Evolutionary conservation across 192 early-diverging fungal species (phyloP), one percentile per base, ranked within the genome.

Genomic region (Backusella luteola): DNA sequence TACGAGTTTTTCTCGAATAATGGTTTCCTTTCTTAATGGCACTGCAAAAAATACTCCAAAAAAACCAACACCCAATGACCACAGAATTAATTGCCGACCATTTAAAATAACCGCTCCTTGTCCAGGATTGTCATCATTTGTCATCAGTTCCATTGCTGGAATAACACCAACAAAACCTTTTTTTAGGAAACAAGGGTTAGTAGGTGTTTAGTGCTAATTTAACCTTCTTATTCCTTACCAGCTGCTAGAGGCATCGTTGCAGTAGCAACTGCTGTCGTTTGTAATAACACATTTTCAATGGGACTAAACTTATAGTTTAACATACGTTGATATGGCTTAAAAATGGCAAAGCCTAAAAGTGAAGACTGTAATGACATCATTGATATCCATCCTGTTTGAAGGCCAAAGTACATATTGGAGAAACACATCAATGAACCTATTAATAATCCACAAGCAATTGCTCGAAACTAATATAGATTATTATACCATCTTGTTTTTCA

Each of bases 41-140:
- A 94, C 86, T 5, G 93, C 95, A 85, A 96, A 95, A 83, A 96
- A 96, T 3, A 96, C 91, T n/a, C 95, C 95, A 85, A 93, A 96
- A 80, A 94, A 94, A 17, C 94, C 91, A 70, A 93, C 83, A 5
- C 88, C 93, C 38, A 96, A 67, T 21, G 91, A 90, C 92, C 93
- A 95, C 0, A 93, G 79, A 41, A 94, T 86, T 46, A 96, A 77
- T 52, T 77, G 76, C 29, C 34, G 35, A 38, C 82, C 83, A 41
- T 79, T 81, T 21, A 92, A 78, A 41, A 85, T 77, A 3, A 90
- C 87, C 0, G 88, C 86, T 36, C 79, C 88, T 26, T 39, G 42
- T 0, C 79, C 88, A 23, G 84, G 82, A 21, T 89, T 81, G 74
- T 94, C 92, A 15, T 84, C 81, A 1, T 53, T 73, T 4, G 87